A percentile compares a stretch with the other conserved stretches of the same genome.
Evolutionary conservation across 2,329 filamentous ascomycete species (phyloP).

Genomic region (Moelleriella libera): DNA sequence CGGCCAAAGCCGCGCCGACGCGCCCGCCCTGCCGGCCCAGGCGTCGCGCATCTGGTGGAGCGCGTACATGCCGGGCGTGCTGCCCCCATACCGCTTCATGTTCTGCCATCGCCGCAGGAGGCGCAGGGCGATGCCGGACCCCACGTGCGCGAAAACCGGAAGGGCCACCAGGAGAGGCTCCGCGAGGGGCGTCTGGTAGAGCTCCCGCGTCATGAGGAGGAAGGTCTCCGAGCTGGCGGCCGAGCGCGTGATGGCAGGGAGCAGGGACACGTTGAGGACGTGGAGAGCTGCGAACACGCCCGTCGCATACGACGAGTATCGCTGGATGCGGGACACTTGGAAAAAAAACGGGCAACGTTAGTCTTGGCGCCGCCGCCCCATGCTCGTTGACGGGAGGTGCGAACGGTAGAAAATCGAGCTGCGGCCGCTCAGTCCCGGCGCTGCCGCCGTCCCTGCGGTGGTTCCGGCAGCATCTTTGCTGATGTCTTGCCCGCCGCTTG

Average conservation of each 20-base stretch:
- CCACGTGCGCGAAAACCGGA: slow-evolving; percentile 62
- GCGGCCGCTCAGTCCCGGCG: slow-evolving; percentile 44
- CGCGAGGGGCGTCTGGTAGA: slow-evolving; percentile 73
- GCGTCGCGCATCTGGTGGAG: slow-evolving; percentile 17
- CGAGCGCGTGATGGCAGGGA: slow-evolving; percentile 61
- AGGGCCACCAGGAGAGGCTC: slow-evolving; percentile 69
- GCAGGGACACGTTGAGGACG: slow-evolving; percentile 66
- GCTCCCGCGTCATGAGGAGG: slow-evolving; percentile 78
- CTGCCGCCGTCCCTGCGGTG: slow-evolving; percentile 21
- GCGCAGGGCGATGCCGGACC: slow-evolving; percentile 63
- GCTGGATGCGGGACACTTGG: slow-evolving; percentile 48
- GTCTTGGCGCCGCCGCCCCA: not conserved
- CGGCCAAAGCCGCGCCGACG: slow-evolving; percentile 43
- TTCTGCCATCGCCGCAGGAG: slow-evolving; percentile 60
- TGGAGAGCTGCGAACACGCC: slow-evolving; percentile 64
- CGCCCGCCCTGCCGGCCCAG: slow-evolving; percentile 20
- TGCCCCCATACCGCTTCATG: slow-evolving; percentile 60
- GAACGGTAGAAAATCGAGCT: slow-evolving; percentile 64
- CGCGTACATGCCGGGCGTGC: slow-evolving; percentile 36
- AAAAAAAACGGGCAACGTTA: not conserved
- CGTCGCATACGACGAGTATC: slow-evolving; percentile 80
- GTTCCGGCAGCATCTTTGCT: slow-evolving; percentile 6
- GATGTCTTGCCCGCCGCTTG: slow-evolving; percentile 14
- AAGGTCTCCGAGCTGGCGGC: slow-evolving; percentile 67
- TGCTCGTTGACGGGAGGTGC: slow-evolving; percentile 11